These are phyloP conservation scores for Scleroderma bovista DNA, from an alignment of 768 basidiomycete genomes.

Conservation along the genomic window DNA sequence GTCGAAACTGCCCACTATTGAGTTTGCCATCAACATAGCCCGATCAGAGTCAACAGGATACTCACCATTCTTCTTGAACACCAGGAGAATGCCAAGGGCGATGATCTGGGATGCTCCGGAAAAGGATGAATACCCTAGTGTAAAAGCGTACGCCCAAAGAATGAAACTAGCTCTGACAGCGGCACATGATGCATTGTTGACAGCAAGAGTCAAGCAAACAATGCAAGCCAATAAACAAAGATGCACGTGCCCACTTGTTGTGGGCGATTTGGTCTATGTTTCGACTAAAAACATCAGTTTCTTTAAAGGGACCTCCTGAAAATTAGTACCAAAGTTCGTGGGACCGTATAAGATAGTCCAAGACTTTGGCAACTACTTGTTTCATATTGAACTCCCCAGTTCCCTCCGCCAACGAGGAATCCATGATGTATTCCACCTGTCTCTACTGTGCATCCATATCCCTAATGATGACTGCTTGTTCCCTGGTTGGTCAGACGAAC, in stretches of 20 bases:
- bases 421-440: slow-evolving; percentile 27
- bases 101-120: slow-evolving; percentile 24
- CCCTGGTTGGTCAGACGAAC: background rate
- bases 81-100: slow-evolving; percentile 22
- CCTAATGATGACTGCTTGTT: slow-evolving; percentile 17
- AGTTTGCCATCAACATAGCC: slow-evolving; percentile 34
- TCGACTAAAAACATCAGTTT: slow-evolving; percentile 24
- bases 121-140: slow-evolving; percentile 19
- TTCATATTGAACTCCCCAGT: background rate
- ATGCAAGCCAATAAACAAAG: slow-evolving; percentile 20
- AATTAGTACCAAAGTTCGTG: slow-evolving; percentile 32
- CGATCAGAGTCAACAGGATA: slow-evolving; percentile 28
- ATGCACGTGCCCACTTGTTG: slow-evolving; percentile 6
- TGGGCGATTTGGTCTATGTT: slow-evolving; percentile 25
- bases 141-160: slow-evolving; percentile 14
- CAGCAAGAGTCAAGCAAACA: background rate
- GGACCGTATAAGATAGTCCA: slow-evolving; percentile 19
- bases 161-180: slow-evolving; percentile 16
- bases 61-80: slow-evolving; percentile 32
- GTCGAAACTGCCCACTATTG: slow-evolving; percentile 21
- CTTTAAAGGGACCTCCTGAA: slow-evolving; percentile 23
- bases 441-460: slow-evolving; percentile 18
- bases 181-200: slow-evolving; percentile 23
- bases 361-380: background rate
- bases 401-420: background rate